Conservation (phyloP, 108 stramenopile species). For the Asterionellopsis glacialis region DNA sequence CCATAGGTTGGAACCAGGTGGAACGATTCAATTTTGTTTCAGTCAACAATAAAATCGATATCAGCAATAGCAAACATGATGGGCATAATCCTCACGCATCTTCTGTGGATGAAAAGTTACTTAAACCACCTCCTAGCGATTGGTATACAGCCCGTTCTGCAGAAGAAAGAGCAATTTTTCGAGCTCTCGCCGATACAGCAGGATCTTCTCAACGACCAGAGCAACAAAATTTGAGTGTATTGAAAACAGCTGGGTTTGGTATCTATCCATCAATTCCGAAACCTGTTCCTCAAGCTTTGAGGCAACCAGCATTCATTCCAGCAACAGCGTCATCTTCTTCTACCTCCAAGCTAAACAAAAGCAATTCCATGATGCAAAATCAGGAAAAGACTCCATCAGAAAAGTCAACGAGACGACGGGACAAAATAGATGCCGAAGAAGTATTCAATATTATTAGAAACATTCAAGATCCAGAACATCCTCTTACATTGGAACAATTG, state of each 20-base stretch:
- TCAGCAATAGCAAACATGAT: background rate
- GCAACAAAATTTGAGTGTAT: constrained; percentile 13
- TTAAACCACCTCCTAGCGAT: background rate
- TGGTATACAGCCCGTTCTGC: background rate
- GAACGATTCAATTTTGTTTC: constrained; percentile 11
- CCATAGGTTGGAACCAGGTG: constrained; percentile 24
- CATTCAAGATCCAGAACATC: constrained; percentile 99
- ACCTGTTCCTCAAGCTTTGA: background rate
- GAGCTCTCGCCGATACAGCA: constrained; percentile 24
- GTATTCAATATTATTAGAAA: constrained; percentile 95
- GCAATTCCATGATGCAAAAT: background rate
- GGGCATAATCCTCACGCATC: too few species aligned
- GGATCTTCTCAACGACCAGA: constrained; percentile 11
- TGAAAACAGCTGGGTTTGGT: constrained; percentile 29
- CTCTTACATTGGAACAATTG: constrained; percentile 94
- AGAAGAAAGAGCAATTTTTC: constrained; percentile 33
- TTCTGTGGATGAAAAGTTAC: background rate
- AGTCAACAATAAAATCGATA: background rate
- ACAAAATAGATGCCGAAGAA: constrained; percentile 67
- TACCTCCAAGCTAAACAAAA: background rate
- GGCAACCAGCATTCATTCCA: background rate
- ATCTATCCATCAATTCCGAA: constrained; percentile 7
- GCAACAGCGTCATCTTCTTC: background rate
- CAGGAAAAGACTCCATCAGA: constrained; percentile 1
- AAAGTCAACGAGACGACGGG: constrained; percentile 19